phyloP scores from a whole-genome alignment of 2,329 filamentous ascomycete species.

The Mycocentrospora acerina region DNA sequence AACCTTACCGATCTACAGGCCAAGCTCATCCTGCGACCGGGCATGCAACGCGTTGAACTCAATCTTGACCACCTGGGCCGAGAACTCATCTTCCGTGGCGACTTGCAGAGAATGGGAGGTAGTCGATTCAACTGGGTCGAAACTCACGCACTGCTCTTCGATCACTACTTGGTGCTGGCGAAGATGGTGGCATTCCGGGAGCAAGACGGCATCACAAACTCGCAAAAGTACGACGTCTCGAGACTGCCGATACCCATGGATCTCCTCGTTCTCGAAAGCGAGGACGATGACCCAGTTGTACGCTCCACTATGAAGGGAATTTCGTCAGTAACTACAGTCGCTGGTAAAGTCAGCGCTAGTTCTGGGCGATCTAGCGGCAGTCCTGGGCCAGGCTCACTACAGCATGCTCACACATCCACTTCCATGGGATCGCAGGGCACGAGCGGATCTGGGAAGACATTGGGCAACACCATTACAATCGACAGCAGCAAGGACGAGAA shows the following conservation, averaged over 20 bases:
- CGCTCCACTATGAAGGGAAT: slow-evolving; percentile 73
- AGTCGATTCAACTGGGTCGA: slow-evolving; percentile 93
- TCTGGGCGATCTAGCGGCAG: slow-evolving; percentile 52
- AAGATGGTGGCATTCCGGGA: slow-evolving; percentile 73
- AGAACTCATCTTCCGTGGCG: slow-evolving; percentile 84
- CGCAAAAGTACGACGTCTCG: slow-evolving; percentile 86
- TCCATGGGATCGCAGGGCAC: slow-evolving; percentile 54
- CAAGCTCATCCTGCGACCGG: slow-evolving; percentile 81
- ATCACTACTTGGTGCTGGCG: slow-evolving; percentile 92
- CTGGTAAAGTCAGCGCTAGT: slow-evolving; percentile 45
- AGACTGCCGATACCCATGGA: slow-evolving; percentile 97
- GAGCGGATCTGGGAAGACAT: slow-evolving; percentile 55
- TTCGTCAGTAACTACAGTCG: slow-evolving; percentile 57
- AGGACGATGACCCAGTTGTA: slow-evolving; percentile 86
- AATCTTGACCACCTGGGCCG: slow-evolving; percentile 93
- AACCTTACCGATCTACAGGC: slow-evolving; percentile 79
- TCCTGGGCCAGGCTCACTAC: slow-evolving; percentile 53
- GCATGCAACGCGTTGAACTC: slow-evolving; percentile 80
- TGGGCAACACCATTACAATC: slow-evolving; percentile 50
- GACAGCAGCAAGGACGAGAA: slow-evolving; percentile 67
- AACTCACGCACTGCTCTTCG: slow-evolving; percentile 89
- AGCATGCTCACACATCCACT: slow-evolving; percentile 67
- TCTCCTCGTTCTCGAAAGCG: slow-evolving; percentile 85
- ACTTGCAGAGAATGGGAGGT: slow-evolving; percentile 83
- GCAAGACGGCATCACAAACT: slow-evolving; percentile 70